Evolutionary conservation across 1,284 basidiomycete species (phyloP).

Genomic region (Mycosarcoma mackinlayi): DNA sequence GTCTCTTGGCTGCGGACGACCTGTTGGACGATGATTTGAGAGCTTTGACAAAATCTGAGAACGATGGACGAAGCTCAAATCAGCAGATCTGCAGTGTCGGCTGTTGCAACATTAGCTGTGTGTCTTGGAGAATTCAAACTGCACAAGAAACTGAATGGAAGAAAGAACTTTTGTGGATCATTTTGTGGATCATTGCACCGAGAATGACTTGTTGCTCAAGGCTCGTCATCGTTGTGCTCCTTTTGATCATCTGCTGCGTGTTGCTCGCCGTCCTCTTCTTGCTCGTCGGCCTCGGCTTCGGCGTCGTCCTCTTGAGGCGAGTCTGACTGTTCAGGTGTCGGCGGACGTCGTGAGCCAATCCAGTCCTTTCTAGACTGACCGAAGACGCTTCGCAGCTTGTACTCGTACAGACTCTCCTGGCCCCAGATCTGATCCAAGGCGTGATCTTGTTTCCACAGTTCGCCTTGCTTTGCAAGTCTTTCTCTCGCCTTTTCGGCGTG

Average conservation of each 20-base stretch:
- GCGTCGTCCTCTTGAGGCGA: constrained; percentile 9
- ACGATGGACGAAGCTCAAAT: no score
- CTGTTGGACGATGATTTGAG: no score
- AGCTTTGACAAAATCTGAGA: no score
- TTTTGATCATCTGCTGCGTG: constrained; percentile 5
- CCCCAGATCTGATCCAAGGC: constrained; percentile 33
- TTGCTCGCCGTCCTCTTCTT: constrained; percentile 8
- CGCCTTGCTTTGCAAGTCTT: constrained; percentile 12
- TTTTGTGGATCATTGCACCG: not conserved
- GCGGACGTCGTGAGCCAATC: constrained; percentile 25
- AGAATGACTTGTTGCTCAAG: not conserved
- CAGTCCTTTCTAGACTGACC: constrained; percentile 35
- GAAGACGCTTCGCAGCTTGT: constrained; percentile 28
- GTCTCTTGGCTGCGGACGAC: not conserved
- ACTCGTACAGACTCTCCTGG: constrained; percentile 46
- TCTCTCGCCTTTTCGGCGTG: constrained; percentile 17
- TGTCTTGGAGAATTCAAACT: no score
- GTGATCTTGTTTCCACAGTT: constrained; percentile 27
- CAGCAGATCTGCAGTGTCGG: no score
- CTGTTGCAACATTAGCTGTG: no score
- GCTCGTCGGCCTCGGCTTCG: constrained; percentile 5
- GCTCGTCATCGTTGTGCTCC: constrained; percentile 2
- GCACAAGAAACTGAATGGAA: no score
- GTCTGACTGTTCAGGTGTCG: constrained; percentile 17
- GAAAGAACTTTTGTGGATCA: not conserved